Percentiles rank a stretch among this genome's conserved stretches.
phyloP scores from a whole-genome alignment of 805 yeast species.

The Wickerhamiella hasegawae region DNA sequence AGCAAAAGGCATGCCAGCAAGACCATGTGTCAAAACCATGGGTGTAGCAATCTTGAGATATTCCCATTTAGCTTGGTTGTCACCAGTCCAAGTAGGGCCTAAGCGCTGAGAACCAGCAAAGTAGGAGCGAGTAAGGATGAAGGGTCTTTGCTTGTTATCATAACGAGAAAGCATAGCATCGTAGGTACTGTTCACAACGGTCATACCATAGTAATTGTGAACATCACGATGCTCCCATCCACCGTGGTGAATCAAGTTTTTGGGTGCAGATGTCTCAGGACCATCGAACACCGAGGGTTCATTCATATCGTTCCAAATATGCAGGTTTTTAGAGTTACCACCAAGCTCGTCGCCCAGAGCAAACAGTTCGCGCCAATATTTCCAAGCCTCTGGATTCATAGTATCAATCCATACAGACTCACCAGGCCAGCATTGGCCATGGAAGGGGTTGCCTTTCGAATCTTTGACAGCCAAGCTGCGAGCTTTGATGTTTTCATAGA shows the following conservation, averaged over 20 bases:
- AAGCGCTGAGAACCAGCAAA: constrained; percentile 85
- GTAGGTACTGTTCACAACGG: constrained; percentile 68
- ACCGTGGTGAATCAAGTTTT: constrained; percentile 62
- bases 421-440: constrained; percentile 98
- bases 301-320: constrained; percentile 96
- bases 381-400: constrained; percentile 42
- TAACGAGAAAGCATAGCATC: constrained; percentile 43
- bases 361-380: constrained; percentile 40
- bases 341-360: constrained; percentile 30
- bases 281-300: constrained; percentile 94
- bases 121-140: constrained; percentile 70
- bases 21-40: constrained; percentile 67
- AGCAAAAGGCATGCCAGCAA: constrained; percentile 77
- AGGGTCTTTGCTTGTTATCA: constrained; percentile 47
- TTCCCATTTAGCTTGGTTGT: constrained; percentile 87
- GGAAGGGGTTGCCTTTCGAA: constrained; percentile 33
- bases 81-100: constrained; percentile 97
- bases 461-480: constrained; percentile 33
- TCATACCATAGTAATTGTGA: constrained; percentile 72
- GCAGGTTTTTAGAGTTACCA: constrained; percentile 44
- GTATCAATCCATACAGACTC: constrained; percentile 89
- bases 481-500: constrained; percentile 36
- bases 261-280: constrained; percentile 83
- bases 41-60: constrained; percentile 68
- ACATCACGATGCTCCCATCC: constrained; percentile 82